These are phyloP conservation scores for Cardiospermum halicacabum DNA, from an alignment of 345 rosid species.

Conservation along the genomic window DNA sequence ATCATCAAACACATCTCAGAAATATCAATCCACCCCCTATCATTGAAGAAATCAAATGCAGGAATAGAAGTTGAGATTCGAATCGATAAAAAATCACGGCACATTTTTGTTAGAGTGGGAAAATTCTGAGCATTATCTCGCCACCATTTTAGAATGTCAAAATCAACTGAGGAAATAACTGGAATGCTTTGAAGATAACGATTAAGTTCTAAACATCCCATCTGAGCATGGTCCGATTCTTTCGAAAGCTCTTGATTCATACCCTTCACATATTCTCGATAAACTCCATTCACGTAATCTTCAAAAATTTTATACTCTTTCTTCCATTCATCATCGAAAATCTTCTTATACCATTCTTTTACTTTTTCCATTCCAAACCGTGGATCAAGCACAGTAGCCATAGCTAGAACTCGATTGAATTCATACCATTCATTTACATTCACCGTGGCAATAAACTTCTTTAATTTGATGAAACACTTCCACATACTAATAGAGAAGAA, in stretches of 20 bases:
- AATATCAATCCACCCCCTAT: too few relatives aligned
- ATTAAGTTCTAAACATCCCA: slow-evolving; percentile 2
- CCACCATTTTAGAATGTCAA: slow-evolving; percentile 17
- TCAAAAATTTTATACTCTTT: background rate
- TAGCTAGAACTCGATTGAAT: background rate
- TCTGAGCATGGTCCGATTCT: background rate
- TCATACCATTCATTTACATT: background rate
- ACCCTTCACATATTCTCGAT: background rate
- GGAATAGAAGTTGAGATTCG: too few relatives aligned
- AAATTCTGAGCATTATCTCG: background rate
- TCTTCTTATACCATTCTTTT: background rate
- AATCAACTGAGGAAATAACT: too few relatives aligned
- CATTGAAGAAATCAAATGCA: too few relatives aligned
- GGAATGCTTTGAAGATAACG: background rate
- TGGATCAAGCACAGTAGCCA: background rate
- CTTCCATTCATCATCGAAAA: background rate
- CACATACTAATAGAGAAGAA: background rate
- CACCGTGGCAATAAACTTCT: too few relatives aligned
- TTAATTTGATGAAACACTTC: too few relatives aligned
- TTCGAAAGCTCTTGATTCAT: too few relatives aligned
- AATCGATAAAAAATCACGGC: slow-evolving; percentile 9
- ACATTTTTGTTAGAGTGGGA: slow-evolving; percentile 11
- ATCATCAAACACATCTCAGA: too few relatives aligned
- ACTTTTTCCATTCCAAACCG: background rate
- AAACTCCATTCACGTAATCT: background rate